A percentile compares a stretch with the other conserved stretches of the same genome.
phyloP scores from a whole-genome alignment of 2,329 filamentous ascomycete genomes.

The Hymenoscyphus linearis region DNA sequence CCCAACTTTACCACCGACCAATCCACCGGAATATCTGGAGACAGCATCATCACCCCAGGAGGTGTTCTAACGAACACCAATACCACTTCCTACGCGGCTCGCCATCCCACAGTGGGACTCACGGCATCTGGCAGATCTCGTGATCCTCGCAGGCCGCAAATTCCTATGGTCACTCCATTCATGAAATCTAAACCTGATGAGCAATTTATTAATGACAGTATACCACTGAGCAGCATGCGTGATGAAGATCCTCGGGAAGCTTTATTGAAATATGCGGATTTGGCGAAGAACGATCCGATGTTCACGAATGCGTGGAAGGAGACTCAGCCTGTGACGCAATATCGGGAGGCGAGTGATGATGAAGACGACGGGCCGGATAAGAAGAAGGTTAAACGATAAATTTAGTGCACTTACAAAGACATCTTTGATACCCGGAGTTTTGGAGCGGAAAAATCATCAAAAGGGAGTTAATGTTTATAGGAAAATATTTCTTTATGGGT shows the following conservation, averaged over 20 bases:
- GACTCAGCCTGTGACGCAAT: slow-evolving; percentile 89
- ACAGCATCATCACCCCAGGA: slow-evolving; percentile 70
- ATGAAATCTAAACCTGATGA: slow-evolving; percentile 86
- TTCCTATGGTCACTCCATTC: slow-evolving; percentile 82
- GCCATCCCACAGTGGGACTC: slow-evolving; percentile 66
- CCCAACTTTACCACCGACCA: slow-evolving; percentile 80
- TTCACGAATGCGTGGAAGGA: slow-evolving; percentile 92
- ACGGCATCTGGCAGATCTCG: slow-evolving; percentile 71
- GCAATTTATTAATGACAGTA: slow-evolving; percentile 80
- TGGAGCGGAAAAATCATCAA: background rate
- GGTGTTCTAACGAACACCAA: slow-evolving; percentile 48
- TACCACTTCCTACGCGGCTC: slow-evolving; percentile 45
- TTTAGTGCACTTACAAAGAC: background rate
- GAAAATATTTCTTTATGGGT: too few relatives aligned
- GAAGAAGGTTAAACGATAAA: slow-evolving; percentile 47
- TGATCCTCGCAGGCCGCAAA: slow-evolving; percentile 79
- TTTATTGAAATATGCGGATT: slow-evolving; percentile 87
- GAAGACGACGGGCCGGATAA: slow-evolving; percentile 66
- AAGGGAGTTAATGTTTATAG: background rate
- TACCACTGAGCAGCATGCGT: slow-evolving; percentile 85
- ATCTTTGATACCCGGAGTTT: background rate
- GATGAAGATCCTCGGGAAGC: slow-evolving; percentile 96
- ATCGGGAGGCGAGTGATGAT: slow-evolving; percentile 82
- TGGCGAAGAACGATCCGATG: slow-evolving; percentile 85
- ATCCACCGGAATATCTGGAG: slow-evolving; percentile 73